These are phyloP conservation scores for Kluyveromyces siamensis DNA, from an alignment of 805 yeast species.

Conservation along the genomic window DNA sequence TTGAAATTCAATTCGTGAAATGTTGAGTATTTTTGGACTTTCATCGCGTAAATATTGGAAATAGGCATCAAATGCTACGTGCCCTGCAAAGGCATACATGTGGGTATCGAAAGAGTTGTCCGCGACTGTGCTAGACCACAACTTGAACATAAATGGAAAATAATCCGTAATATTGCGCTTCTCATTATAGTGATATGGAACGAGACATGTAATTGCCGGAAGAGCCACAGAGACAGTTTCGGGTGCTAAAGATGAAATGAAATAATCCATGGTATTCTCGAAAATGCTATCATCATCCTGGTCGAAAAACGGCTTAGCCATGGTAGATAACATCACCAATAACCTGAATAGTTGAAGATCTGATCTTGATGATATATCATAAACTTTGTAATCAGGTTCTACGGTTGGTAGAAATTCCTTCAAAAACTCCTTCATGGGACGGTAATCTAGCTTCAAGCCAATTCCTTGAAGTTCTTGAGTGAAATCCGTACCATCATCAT, in stretches of 20 bases:
- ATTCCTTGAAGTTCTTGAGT: slow-evolving; percentile 20
- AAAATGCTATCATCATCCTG: slow-evolving; percentile 29
- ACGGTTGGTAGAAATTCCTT: slow-evolving; percentile 36
- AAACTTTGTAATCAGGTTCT: slow-evolving; percentile 38
- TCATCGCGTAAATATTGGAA: slow-evolving; percentile 11
- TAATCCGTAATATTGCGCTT: slow-evolving; percentile 42
- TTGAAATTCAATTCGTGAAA: slow-evolving; percentile 31
- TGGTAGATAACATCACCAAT: slow-evolving; percentile 42
- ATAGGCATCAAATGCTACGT: slow-evolving; percentile 44
- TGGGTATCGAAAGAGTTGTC: slow-evolving; percentile 50
- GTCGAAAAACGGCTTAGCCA: slow-evolving; percentile 48
- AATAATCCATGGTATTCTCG: slow-evolving; percentile 40
- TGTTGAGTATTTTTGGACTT: slow-evolving; percentile 23
- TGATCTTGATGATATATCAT: slow-evolving; percentile 20
- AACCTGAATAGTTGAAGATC: slow-evolving; percentile 43
- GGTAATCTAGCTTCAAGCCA: slow-evolving; percentile 31
- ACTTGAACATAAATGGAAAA: slow-evolving; percentile 57
- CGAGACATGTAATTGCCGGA: slow-evolving; percentile 41
- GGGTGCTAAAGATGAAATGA: slow-evolving; percentile 45
- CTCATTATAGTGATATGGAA: slow-evolving; percentile 37
- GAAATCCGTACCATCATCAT: slow-evolving; percentile 28
- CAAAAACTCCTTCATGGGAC: slow-evolving; percentile 25
- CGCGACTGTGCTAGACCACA: slow-evolving; percentile 54
- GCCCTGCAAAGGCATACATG: slow-evolving; percentile 55
- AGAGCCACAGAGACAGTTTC: slow-evolving; percentile 44